These are phyloP conservation scores for Prunella vulgaris DNA, from an alignment of 257 asterid genomes.

Conservation along the genomic window DNA sequence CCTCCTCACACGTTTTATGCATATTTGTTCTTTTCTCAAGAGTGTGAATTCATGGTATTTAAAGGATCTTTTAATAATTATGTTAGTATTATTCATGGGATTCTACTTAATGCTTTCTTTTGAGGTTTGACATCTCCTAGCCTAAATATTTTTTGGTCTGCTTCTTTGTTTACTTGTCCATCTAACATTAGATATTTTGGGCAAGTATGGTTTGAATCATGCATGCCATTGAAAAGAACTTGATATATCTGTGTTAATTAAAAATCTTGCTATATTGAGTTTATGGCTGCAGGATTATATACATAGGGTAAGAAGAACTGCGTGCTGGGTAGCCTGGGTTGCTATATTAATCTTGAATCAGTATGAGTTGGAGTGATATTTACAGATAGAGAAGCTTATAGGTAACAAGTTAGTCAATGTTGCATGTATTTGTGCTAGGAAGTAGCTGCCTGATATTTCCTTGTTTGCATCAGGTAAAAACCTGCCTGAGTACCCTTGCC, in stretches of 20 bases:
- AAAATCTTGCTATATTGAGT: background rate
- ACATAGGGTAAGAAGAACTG: constrained; percentile 98
- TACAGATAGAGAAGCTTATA: constrained; percentile 77
- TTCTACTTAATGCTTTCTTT: background rate
- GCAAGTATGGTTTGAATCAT: background rate
- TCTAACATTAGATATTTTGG: no score
- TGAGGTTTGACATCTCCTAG: background rate
- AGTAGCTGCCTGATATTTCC: background rate
- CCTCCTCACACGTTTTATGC: background rate
- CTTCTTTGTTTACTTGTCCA: no score
- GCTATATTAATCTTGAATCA: constrained; percentile 80
- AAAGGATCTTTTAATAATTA: background rate
- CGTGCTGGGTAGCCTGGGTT: constrained; percentile 97
- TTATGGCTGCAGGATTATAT: constrained; percentile 67
- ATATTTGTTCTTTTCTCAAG: background rate
- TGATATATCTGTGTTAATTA: background rate
- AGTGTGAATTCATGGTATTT: background rate
- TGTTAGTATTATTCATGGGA: no score
- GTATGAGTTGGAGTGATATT: constrained; percentile 85
- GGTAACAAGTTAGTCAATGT: constrained; percentile 39
- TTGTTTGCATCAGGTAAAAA: constrained; percentile 53
- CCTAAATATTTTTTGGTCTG: background rate
- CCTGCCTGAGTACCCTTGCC: constrained; percentile 62
- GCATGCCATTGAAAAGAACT: no score
- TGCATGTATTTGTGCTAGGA: background rate